phyloP scores from a whole-genome alignment of 805 yeast species.

The Yarrowia divulgata region DNA sequence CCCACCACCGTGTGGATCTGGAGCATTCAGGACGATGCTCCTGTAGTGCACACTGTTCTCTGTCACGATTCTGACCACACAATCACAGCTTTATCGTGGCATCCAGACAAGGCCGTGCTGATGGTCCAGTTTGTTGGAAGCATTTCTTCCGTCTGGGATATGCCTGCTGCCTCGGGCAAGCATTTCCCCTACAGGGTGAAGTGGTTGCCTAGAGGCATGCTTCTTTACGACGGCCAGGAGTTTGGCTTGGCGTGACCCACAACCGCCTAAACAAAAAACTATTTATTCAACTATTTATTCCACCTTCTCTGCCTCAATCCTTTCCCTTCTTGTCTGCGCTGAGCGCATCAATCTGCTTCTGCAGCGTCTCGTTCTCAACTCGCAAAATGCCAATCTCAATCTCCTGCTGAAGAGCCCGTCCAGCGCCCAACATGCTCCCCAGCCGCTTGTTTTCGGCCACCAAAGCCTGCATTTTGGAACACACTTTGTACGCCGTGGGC shows the following conservation, averaged over 20 bases:
- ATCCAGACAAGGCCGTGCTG: slow-evolving; percentile 6
- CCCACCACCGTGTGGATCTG: slow-evolving; percentile 38
- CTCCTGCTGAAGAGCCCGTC: slow-evolving; percentile 21
- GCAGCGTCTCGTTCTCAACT: slow-evolving; percentile 9
- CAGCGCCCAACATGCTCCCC: slow-evolving; percentile 18
- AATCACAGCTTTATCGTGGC: slow-evolving; percentile 23
- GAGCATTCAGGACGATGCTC: slow-evolving; percentile 17
- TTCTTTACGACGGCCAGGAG: slow-evolving; percentile 24
- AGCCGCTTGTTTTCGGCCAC: slow-evolving; percentile 21
- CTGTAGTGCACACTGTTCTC: slow-evolving; percentile 23
- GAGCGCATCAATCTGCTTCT: slow-evolving; percentile 7
- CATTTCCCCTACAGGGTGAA: slow-evolving; percentile 10
- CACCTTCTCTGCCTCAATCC: not conserved
- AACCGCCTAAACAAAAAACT: slow-evolving; percentile 1
- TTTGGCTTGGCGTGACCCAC: slow-evolving; percentile 25
- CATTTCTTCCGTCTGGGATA: slow-evolving; percentile 30
- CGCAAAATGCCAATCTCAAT: slow-evolving; percentile 31
- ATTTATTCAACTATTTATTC: slow-evolving; percentile 18
- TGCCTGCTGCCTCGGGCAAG: slow-evolving; percentile 19
- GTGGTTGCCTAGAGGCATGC: slow-evolving; percentile 30
- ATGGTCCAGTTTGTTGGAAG: slow-evolving; percentile 14
- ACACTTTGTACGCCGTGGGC: slow-evolving; percentile 14
- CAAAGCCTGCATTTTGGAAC: slow-evolving; percentile 29
- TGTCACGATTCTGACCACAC: slow-evolving; percentile 24
- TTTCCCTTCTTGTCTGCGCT: not conserved